Base-by-base conservation (phyloP, 352 stramenopile species). In the Pythium dissimile region DNA sequence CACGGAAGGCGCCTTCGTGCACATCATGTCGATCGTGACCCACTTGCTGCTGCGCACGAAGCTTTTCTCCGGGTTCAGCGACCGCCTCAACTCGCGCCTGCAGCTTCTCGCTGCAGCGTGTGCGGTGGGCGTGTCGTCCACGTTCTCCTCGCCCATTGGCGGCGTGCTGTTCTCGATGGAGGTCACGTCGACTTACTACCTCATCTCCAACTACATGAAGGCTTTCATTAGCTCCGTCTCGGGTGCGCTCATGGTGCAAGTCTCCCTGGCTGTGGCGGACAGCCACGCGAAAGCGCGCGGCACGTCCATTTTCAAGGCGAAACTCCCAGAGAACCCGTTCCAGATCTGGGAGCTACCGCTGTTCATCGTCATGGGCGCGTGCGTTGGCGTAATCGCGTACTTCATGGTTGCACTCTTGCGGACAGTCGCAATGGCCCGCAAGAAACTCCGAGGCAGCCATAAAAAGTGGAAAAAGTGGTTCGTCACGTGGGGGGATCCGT, bases 1-100 rank as follows among this genome's bases (percentile, higher is more conserved):
- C 52, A 99, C 97, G 9, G 97, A 99, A 73, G 97, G 97, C 27
- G 96, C 97, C 1, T 99, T 99, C 80, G 95, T 99, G n/a, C 95
- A 98, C 76, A 96, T 98, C 57, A 94, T 94, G 71, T 94, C 85
- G 26, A 96, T 95, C 51, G 75, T 98, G 37, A 94, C 92, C 21
- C 87, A 98, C 60, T 80, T 96, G 39, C 63, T 98, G 34, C 89
- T 98, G 57, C 79, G 81, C 34, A 74, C 80, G 2, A 66, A 70
- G 0, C 57, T 84, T 35, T 98, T 97, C 55, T 42, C 59, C 8
- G 67, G 67, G 18, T 91, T 97, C 54, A 88, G 84, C 54, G 57
- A 78, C n/a, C 77, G 75, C 11, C 72, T 89, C 31, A 89, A 95
- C 39, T 75, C 85, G 15, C 71, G 86, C 61, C 67, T 96, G 46